Conservation (phyloP, 2,329 filamentous ascomycete genomes). For the Cladosporium cucumerinum region DNA sequence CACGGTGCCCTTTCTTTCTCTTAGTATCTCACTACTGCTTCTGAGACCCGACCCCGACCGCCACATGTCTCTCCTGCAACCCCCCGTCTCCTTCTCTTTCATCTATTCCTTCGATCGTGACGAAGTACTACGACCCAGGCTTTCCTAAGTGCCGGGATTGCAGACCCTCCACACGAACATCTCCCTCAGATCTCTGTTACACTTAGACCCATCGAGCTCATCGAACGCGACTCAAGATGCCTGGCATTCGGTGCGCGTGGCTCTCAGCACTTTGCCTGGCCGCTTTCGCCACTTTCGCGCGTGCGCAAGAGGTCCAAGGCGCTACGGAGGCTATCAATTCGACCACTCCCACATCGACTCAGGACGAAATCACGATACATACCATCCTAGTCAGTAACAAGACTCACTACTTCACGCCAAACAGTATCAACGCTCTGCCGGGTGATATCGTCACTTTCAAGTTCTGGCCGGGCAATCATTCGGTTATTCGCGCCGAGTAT, state of each 20-base stretch:
- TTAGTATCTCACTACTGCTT: background rate
- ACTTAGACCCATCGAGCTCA: background rate
- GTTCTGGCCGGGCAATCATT: slow-evolving; percentile 44
- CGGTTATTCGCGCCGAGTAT: slow-evolving; percentile 41
- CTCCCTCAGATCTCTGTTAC: background rate
- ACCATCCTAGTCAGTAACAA: slow-evolving; percentile 38
- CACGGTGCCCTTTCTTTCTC: background rate
- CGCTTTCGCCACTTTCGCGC: background rate
- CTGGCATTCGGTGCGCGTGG: background rate
- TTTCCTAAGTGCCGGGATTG: background rate
- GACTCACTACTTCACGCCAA: slow-evolving; percentile 37
- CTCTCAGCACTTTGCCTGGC: background rate
- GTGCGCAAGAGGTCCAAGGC: slow-evolving; percentile 9
- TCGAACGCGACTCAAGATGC: slow-evolving; percentile 8
- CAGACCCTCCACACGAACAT: background rate
- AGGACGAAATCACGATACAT: slow-evolving; percentile 29
- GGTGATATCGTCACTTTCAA: slow-evolving; percentile 43
- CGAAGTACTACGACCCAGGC: background rate
- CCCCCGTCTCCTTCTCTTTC: background rate
- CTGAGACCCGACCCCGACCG: background rate
- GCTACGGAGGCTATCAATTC: slow-evolving; percentile 17
- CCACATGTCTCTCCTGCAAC: slow-evolving; percentile 10
- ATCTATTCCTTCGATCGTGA: background rate
- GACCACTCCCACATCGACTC: slow-evolving; percentile 9
- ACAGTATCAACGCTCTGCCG: slow-evolving; percentile 36